Evolutionary conservation across 2,329 filamentous ascomycete species (phyloP), one percentile per base, ranked within the genome.

Genomic region (Diaporthe aspalathi): DNA sequence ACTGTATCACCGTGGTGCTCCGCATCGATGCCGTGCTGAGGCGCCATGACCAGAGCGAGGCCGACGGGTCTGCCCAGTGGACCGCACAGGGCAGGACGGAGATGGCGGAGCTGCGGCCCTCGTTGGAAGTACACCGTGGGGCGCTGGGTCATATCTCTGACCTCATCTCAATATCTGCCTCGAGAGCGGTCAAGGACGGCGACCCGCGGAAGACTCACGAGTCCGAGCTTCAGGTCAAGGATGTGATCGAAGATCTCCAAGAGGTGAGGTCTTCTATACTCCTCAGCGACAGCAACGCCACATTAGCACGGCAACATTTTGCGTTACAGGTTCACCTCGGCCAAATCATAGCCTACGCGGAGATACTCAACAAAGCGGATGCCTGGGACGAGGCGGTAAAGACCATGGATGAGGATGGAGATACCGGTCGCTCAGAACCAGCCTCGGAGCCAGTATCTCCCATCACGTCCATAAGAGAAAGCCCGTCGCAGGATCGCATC

Each of bases 71-170:
- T 22, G 70, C 65, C 12, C 70, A 49, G n/a, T 76, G 74, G 74
- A 71, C 72, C 7, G 27, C 40, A 2, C 66, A 43, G 27, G 74
- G 74, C 4, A 73, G 72, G 67, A 52, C 65, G n/a, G 74, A 76
- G 62, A 71, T 73, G 22, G 53, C 47, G 20, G 74, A 66, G 49
- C 72, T 76, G 49, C 60, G 62, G 43, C 71, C 72, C 62, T 74
- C 74, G 43, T 71, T 76, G 50, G 72, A 73, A 24, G 71, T 74
- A 8, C 74, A 76, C 22, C 74, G 74, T 3, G 72, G 70, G 8
- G 63, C 73, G 6, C 53, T 75, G 47, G 72, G 68, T 11, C 68
- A 73, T 20, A 67, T 72, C 1, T 67, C 74, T 49, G 73, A 75
- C 49, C 72, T 73, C 20, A 73, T 73, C 27, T 71, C 73, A 27